Evolutionary conservation across 2,329 filamentous ascomycete species (phyloP).

Genomic region (Aspergillus japonicus): DNA sequence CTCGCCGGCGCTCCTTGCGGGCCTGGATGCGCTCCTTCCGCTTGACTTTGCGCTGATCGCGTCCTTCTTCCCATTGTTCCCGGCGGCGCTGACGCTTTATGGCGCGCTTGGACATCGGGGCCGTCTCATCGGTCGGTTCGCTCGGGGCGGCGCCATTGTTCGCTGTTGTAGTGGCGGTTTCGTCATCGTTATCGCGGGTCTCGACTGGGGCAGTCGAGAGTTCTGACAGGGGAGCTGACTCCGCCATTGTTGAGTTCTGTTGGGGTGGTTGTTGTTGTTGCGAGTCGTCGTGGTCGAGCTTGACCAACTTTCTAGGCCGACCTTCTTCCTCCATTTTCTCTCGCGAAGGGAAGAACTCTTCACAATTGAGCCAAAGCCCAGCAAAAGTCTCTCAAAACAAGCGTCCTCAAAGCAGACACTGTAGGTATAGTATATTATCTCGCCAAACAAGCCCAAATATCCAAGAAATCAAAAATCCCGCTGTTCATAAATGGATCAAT

Average conservation of each 20-base stretch:
- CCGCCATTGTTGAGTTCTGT: conserved; percentile 16
- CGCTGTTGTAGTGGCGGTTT: not conserved
- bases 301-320: conserved; percentile 56
- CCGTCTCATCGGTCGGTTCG: not conserved
- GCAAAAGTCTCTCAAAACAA: too few relatives aligned
- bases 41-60: conserved; percentile 57
- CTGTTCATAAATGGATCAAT: too few relatives aligned
- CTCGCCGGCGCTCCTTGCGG: conserved; percentile 52
- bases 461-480: too few relatives aligned
- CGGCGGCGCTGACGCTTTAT: conserved; percentile 73
- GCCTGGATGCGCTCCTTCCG: conserved; percentile 57
- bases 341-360: not conserved
- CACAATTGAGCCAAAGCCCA: not conserved
- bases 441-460: too few relatives aligned
- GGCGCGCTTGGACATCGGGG: conserved; percentile 75
- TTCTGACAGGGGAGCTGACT: not conserved
- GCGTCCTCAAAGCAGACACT: too few relatives aligned
- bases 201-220: not conserved
- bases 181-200: not conserved
- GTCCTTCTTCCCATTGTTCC: conserved; percentile 73
- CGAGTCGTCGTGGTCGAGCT: conserved; percentile 45
- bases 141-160: conserved; percentile 6
- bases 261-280: conserved; percentile 25
- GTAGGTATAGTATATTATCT: too few relatives aligned
- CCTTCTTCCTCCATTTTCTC: conserved; percentile 55